A percentile compares a stretch with the other conserved stretches of the same genome.
Evolutionary conservation across 2,329 filamentous ascomycete species (phyloP).

Genomic region (Alternaria sp.): DNA sequence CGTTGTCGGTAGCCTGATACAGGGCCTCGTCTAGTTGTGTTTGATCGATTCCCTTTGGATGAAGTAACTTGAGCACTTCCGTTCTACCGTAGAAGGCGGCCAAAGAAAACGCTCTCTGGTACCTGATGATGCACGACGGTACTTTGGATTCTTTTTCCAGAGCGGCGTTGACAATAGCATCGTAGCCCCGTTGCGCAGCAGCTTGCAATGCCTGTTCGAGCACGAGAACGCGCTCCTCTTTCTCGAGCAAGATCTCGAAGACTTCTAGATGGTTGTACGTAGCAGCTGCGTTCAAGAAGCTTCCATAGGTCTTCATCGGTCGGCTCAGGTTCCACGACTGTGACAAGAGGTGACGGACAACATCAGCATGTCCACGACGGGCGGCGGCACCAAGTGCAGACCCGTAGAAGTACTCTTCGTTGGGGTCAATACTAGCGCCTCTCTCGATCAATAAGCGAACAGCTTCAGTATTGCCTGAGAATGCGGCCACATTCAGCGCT

Average conservation of each 20-base stretch:
- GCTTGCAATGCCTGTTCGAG: slow-evolving; percentile 30
- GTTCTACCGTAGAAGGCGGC: slow-evolving; percentile 27
- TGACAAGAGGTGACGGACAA: slow-evolving; percentile 24
- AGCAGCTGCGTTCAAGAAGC: slow-evolving; percentile 26
- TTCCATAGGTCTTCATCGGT: slow-evolving; percentile 26
- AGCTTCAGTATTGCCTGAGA: slow-evolving; percentile 22
- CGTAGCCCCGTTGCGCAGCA: slow-evolving; percentile 25
- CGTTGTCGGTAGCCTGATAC: slow-evolving; percentile 26
- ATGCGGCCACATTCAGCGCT: slow-evolving; percentile 28
- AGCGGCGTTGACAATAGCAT: slow-evolving; percentile 21
- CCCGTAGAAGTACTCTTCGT: slow-evolving; percentile 29
- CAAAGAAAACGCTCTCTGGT: slow-evolving; percentile 27
- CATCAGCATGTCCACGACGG: slow-evolving; percentile 23
- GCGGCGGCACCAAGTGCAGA: slow-evolving; percentile 27
- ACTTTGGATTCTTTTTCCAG: slow-evolving; percentile 13
- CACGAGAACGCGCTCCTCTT: slow-evolving; percentile 21
- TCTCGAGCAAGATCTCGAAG: slow-evolving; percentile 21
- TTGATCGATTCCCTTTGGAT: slow-evolving; percentile 15
- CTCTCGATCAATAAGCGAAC: slow-evolving; percentile 22
- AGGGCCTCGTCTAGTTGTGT: slow-evolving; percentile 23
- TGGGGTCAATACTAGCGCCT: slow-evolving; percentile 26
- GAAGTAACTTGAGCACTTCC: slow-evolving; percentile 21
- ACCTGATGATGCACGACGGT: slow-evolving; percentile 8
- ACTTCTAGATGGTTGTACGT: slow-evolving; percentile 31
- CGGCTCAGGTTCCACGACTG: slow-evolving; percentile 23